Base-by-base conservation (phyloP, 495 filamentous ascomycete species). In the Chlorociboria aeruginascens region DNA sequence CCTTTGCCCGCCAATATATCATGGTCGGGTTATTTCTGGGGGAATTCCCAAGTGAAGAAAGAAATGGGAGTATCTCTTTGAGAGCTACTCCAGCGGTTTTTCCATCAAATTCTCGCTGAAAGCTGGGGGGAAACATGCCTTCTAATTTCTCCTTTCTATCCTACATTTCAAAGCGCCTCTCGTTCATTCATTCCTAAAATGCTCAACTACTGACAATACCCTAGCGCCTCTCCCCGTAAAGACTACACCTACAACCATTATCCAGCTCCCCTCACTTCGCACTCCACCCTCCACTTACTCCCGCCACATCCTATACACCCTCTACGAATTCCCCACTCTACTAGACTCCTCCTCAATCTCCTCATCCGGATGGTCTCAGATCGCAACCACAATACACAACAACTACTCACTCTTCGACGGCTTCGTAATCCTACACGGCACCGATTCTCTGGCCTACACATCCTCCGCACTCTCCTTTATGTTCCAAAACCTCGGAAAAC, bases 401-500 rank as follows among this genome's bases (percentile, higher is more conserved):
- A 98, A 98, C 64, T 98, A 96, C 65, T 77, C 79, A 42, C 76
- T 87, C 3, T 98, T 89, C 59, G 92, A 97, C 64, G 89, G 82
- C 16, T 98, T 98, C 60, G 89, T 98, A 8, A 72, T 98, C 13
- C 76, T 97, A n/a, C 92, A 98, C 63, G 92, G 92, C 52, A 98
- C 92, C 2, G 92, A 98, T 62, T 45, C 52, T 89, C 8, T 96
- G 95, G 49, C 90, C 8, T 95, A 97, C 61, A 92, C 89, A 0
- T 85, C 83, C 56, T 95, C 88, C 4, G 89, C 89, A 1, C 69
- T 97, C 40, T 89, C 85, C 54, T 97, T 96, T 66, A 96, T 95
- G 90, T 71, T 96, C 50, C 78, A 84, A 41, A 85, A 94, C 57
- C 71, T 97, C 1, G 89, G 87, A 9, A 97, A 96, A 65, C 85